Evolutionary conservation across 1,284 basidiomycete species (phyloP).

Genomic region (Fomitopsis pinicola): DNA sequence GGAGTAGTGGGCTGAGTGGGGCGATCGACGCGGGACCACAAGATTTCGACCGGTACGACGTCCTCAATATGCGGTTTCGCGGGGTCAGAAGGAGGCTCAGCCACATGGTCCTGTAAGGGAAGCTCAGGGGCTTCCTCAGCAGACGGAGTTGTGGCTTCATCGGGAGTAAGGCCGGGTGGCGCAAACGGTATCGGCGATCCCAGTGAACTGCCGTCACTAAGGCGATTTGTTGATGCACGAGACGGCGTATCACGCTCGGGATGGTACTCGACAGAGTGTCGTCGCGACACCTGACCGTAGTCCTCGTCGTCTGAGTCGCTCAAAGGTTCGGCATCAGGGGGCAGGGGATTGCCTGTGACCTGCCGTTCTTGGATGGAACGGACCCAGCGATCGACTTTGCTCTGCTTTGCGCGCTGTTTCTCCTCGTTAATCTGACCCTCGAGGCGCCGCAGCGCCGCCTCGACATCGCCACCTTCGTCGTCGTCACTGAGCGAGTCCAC

Average conservation of each 20-base stretch:
- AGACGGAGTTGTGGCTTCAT: not conserved
- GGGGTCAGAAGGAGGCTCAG: slow-evolving; percentile 30
- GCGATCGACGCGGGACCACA: slow-evolving; percentile 47
- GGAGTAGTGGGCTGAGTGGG: slow-evolving; percentile 33
- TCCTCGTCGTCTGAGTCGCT: slow-evolving; percentile 37
- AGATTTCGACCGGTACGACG: slow-evolving; percentile 61
- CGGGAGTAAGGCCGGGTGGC: not conserved
- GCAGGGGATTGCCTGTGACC: slow-evolving; percentile 52
- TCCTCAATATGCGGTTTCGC: slow-evolving; percentile 54
- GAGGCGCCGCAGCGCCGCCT: slow-evolving; percentile 71
- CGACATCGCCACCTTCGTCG: slow-evolving; percentile 72
- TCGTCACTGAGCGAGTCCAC: slow-evolving; percentile 74
- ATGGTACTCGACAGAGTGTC: not conserved
- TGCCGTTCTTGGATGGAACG: slow-evolving; percentile 63
- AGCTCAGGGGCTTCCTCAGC: not conserved
- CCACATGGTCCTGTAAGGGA: not conserved
- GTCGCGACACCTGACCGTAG: slow-evolving; percentile 17
- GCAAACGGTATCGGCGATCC: not conserved
- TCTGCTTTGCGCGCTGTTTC: slow-evolving; percentile 62
- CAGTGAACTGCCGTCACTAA: not conserved
- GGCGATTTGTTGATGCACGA: not conserved
- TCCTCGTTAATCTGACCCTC: slow-evolving; percentile 80
- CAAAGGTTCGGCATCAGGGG: slow-evolving; percentile 52
- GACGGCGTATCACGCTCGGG: not conserved
- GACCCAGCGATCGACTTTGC: slow-evolving; percentile 81